Conservation (phyloP, 2,329 filamentous ascomycete species). For the Berkeleyomyces rouxiae region DNA sequence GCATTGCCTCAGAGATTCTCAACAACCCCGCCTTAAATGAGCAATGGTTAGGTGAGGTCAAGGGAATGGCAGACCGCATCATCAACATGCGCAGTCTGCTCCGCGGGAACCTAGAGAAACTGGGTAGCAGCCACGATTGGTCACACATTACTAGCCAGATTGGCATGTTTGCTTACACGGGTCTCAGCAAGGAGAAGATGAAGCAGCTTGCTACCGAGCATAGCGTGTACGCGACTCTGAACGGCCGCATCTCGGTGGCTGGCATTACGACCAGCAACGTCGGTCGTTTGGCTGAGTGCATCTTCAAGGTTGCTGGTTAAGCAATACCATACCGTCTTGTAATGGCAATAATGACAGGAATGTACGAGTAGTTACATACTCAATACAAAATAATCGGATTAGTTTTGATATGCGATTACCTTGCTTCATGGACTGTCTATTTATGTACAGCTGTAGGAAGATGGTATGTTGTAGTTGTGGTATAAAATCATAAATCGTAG, state of each 20-base stretch:
- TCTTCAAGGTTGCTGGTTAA: conserved; percentile 67
- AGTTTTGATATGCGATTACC: conserved; percentile 1
- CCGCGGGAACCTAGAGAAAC: conserved; percentile 85
- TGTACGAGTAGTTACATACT: neutral
- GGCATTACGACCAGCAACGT: conserved; percentile 71
- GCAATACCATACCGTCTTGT: neutral
- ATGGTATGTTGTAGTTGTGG: neutral
- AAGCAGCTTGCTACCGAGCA: conserved; percentile 80
- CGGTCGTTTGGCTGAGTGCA: conserved; percentile 63
- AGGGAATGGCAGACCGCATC: conserved; percentile 98
- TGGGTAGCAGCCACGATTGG: conserved; percentile 96
- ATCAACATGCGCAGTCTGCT: conserved; percentile 93
- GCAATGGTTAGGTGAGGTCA: conserved; percentile 93
- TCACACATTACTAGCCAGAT: conserved; percentile 97
- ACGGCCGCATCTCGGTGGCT: conserved; percentile 72
- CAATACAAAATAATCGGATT: conserved; percentile 2
- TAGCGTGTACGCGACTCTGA: conserved; percentile 94
- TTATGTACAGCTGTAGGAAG: neutral
- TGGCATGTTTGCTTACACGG: conserved; percentile 99
- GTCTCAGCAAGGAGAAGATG: conserved; percentile 82
- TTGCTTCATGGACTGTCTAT: neutral
- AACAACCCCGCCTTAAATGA: conserved; percentile 70
- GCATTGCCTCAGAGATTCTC: conserved; percentile 82
- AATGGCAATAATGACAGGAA: neutral
- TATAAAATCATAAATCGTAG: neutral